Percentiles rank a stretch among this genome's conserved stretches.
These are phyloP conservation scores for Silene uniflora DNA, from an alignment of 148 eudicot species.

Conservation along the genomic window DNA sequence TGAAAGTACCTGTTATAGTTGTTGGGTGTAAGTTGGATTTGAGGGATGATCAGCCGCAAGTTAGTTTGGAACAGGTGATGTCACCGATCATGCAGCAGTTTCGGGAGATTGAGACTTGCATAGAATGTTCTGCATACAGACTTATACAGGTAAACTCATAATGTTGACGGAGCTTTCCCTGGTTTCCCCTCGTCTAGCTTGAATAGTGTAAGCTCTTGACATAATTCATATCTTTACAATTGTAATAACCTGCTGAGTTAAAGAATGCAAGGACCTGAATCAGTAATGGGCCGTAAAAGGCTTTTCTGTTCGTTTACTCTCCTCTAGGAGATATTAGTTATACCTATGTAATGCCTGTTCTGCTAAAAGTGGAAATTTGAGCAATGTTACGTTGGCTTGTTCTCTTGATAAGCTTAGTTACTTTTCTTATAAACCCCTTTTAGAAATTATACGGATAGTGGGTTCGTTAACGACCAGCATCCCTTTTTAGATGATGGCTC, in stretches of 20 bases:
- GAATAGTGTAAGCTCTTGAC: neutral
- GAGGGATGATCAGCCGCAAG: slow-evolving; percentile 70
- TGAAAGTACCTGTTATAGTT: slow-evolving; percentile 87
- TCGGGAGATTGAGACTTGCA: slow-evolving; percentile 95
- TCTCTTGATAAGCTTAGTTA: too few species aligned
- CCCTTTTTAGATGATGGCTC: neutral
- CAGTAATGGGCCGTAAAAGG: neutral
- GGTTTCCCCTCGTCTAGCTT: neutral
- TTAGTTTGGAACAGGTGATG: slow-evolving; percentile 87
- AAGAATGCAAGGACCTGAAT: neutral
- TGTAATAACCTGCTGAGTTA: neutral
- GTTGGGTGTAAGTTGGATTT: slow-evolving; percentile 93
- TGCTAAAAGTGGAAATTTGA: too few species aligned
- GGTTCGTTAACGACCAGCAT: neutral
- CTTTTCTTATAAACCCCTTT: neutral
- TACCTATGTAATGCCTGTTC: neutral
- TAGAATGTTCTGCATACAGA: slow-evolving; percentile 79
- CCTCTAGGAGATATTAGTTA: neutral
- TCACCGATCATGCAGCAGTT: slow-evolving; percentile 95
- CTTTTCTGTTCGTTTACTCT: too few species aligned
- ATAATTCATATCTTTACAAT: neutral
- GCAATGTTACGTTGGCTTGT: neutral
- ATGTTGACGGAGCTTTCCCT: too few species aligned
- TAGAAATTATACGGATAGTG: neutral
- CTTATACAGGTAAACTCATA: slow-evolving; percentile 66